phyloP scores from a whole-genome alignment of 495 filamentous ascomycete species.

The Annulohypoxylon moriforme region DNA sequence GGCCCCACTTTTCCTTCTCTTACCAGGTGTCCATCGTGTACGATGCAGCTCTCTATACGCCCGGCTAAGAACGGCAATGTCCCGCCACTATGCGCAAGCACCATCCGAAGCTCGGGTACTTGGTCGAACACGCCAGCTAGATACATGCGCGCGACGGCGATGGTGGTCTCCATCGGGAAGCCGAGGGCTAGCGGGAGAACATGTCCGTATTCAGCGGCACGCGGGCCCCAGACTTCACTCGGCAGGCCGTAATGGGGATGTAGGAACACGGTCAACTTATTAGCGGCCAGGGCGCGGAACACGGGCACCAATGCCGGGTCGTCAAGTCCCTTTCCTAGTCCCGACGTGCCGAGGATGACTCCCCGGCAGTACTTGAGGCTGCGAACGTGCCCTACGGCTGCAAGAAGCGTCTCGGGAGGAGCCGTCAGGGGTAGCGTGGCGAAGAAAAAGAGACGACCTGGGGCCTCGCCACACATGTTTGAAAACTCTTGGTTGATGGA shows the following conservation, averaged over 20 bases:
- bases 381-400: conserved; percentile 71
- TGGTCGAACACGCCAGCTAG: conserved; percentile 86
- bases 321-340: conserved; percentile 84
- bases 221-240: conserved; percentile 77
- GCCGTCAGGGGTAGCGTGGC: conserved; percentile 83
- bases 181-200: conserved; percentile 88
- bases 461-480: conserved; percentile 68
- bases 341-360: conserved; percentile 87
- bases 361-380: conserved; percentile 77
- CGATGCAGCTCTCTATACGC: conserved; percentile 86
- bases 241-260: conserved; percentile 96
- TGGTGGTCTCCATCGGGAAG: conserved; percentile 94
- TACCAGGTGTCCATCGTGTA: conserved; percentile 79
- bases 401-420: conserved; percentile 66
- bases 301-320: conserved; percentile 77
- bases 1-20: conserved; percentile 58
- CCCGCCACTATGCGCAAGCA: conserved; percentile 90
- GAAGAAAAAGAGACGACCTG: conserved; percentile 78
- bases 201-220: conserved; percentile 80
- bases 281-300: conserved; percentile 73
- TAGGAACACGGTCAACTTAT: conserved; percentile 76
- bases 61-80: conserved; percentile 91
- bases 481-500: conserved; percentile 83
- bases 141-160: conserved; percentile 88
- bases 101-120: conserved; percentile 73